Base-by-base conservation (phyloP, 371 early-diverging fungal genomes). In the Mortierella sp. region DNA sequence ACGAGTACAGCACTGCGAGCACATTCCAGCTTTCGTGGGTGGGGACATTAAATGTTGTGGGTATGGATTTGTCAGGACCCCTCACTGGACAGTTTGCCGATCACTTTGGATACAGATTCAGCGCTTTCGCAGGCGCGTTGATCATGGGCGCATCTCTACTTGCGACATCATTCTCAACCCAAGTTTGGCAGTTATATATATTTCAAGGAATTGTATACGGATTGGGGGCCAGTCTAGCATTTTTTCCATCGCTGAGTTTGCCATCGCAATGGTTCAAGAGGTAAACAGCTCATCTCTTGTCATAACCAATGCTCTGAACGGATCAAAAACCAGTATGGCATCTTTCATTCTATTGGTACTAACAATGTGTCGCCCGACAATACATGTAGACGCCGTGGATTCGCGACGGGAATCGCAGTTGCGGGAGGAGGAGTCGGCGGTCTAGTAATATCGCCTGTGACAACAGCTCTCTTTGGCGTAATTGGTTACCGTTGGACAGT, bases 391-490 rank as follows among this genome's bases (percentile, higher is more conserved):
- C 84, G 84, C 11, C 87, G 94, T 58, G 94, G 93, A 0, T 77
- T 94, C 38, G 95, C 95, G 1, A 93, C 92, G 0, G 96, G 96
- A 7, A 83, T 94, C 45, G 90, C 91, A 1, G 89, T 92, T 0
- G 86, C 91, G 11, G 94, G 94, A 19, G 85, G 85, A 10, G 92
- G 92, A 2, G 63, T 91, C 32, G 92, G 92, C 32, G 92, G 91
- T 7, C 72, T 91, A 10, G 71, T 84, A 3, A 72, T 92, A 40
- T 84, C 88, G 3, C 89, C 90, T 1, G 50, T 88, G 15, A 85
- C 87, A 2, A 86, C 85, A 7, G 75, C 61, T 8, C 76, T 90
- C 10, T 83, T 90, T 61, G 45, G n/a, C 40, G 21, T 19, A 28
- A 74, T 79, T 21, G 80, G 80, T 19, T 79, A 79, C 28, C 52